Evolutionary conservation across 805 yeast species (phyloP).

Genomic region (Candida arabinofermentans): DNA sequence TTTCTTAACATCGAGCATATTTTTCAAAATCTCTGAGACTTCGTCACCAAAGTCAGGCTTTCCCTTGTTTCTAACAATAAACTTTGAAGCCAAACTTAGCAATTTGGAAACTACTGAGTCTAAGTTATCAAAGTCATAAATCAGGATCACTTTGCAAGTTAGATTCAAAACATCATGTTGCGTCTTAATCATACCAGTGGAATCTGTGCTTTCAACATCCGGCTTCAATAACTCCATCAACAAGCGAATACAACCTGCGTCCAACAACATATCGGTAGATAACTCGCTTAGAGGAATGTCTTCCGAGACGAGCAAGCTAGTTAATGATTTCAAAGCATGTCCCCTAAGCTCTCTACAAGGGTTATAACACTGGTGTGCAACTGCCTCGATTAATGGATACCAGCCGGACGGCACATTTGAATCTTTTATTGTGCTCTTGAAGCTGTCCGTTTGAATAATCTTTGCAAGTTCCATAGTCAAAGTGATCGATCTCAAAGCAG

Average conservation of each 20-base stretch:
- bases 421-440: slow-evolving; percentile 27
- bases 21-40: slow-evolving; percentile 30
- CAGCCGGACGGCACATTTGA: slow-evolving; percentile 33
- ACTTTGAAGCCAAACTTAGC: slow-evolving; percentile 24
- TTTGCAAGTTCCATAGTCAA: slow-evolving; percentile 52
- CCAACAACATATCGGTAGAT: slow-evolving; percentile 56
- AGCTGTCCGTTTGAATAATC: slow-evolving; percentile 30
- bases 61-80: slow-evolving; percentile 19
- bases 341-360: slow-evolving; percentile 77
- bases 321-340: slow-evolving; percentile 60
- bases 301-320: slow-evolving; percentile 42
- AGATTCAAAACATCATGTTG: slow-evolving; percentile 64
- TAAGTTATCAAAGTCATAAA: slow-evolving; percentile 25
- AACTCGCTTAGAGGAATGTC: slow-evolving; percentile 33
- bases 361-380: slow-evolving; percentile 85
- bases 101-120: slow-evolving; percentile 24
- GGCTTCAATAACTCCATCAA: slow-evolving; percentile 62
- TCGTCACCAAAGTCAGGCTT: slow-evolving; percentile 29
- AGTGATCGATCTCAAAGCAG: slow-evolving; percentile 58
- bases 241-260: slow-evolving; percentile 71
- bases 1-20: slow-evolving; percentile 29
- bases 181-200: slow-evolving; percentile 57
- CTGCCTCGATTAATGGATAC: slow-evolving; percentile 70
- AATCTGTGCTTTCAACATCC: slow-evolving; percentile 58
- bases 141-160: slow-evolving; percentile 51